These are phyloP conservation scores for Gaillardinia entomophila DNA, from an alignment of 805 yeast species.

Conservation along the genomic window DNA sequence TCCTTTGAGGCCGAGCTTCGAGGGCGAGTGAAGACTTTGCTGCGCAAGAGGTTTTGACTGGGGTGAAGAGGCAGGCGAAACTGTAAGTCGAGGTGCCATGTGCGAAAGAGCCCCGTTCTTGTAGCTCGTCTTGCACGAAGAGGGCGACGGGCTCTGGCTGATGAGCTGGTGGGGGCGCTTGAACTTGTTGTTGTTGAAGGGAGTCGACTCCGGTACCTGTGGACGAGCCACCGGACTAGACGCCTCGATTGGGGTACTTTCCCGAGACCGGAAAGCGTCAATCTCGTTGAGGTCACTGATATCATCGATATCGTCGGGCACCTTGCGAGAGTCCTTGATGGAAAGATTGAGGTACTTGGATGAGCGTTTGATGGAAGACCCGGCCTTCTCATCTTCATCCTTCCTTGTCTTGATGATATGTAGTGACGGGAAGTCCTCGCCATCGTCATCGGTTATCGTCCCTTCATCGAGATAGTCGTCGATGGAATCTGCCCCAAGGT, in stretches of 20 bases:
- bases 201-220: slow-evolving; percentile 6
- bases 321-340: slow-evolving; percentile 19
- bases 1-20: slow-evolving; percentile 21
- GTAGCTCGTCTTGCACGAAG: slow-evolving; percentile 10
- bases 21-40: slow-evolving; percentile 16
- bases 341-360: slow-evolving; percentile 37
- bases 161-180: slow-evolving; percentile 40
- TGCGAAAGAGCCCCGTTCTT: slow-evolving; percentile 5
- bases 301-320: slow-evolving; percentile 15
- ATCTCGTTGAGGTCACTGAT: slow-evolving; percentile 21
- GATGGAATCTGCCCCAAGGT: slow-evolving; percentile 13
- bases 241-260: slow-evolving; percentile 8
- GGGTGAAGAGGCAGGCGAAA: background rate
- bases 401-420: background rate
- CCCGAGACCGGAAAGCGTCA: slow-evolving; percentile 8
- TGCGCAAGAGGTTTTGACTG: background rate
- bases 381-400: slow-evolving; percentile 3
- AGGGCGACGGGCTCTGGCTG: slow-evolving; percentile 40
- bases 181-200: slow-evolving; percentile 24
- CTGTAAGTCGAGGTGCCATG: slow-evolving; percentile 5
- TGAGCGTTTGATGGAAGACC: slow-evolving; percentile 32
- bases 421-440: slow-evolving; percentile 3
- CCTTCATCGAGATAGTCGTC: slow-evolving; percentile 16
- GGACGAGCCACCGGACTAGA: slow-evolving; percentile 9
- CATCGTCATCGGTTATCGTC: slow-evolving; percentile 7